Percentiles rank a stretch among this genome's conserved stretches.
These are phyloP conservation scores for Fusarium kyushuense DNA, from an alignment of 2,329 filamentous ascomycete genomes.

Conservation along the genomic window DNA sequence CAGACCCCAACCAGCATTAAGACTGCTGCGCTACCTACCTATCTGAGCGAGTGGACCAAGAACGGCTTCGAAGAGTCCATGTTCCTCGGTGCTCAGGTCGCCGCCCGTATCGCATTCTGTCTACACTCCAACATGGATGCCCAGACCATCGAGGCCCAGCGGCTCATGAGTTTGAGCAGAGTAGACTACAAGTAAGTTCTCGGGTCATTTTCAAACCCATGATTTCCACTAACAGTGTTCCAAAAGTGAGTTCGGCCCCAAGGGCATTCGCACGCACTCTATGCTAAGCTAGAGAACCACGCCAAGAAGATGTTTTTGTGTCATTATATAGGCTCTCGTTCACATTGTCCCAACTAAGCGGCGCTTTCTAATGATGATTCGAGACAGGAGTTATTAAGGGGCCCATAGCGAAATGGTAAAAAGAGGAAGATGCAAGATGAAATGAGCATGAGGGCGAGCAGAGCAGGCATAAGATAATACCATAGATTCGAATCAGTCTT, in stretches of 20 bases:
- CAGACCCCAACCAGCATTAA: conserved; percentile 88
- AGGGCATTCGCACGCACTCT: conserved; percentile 65
- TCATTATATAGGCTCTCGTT: conserved; percentile 30
- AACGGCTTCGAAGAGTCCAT: conserved; percentile 81
- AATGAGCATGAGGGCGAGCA: conserved; percentile 7
- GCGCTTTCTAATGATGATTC: conserved; percentile 29
- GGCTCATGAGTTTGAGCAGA: conserved; percentile 67
- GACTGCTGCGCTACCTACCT: conserved; percentile 80
- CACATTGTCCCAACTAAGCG: conserved; percentile 6
- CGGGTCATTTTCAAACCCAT: not conserved
- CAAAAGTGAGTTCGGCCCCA: conserved; percentile 65
- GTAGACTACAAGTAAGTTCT: conserved; percentile 71
- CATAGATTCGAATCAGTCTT: conserved; percentile 38
- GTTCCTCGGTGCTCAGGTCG: conserved; percentile 90
- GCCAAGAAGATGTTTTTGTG: conserved; percentile 24
- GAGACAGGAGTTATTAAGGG: conserved; percentile 38
- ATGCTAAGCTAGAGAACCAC: conserved; percentile 59
- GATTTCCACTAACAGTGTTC: conserved; percentile 25
- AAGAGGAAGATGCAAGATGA: conserved; percentile 26
- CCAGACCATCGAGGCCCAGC: conserved; percentile 63
- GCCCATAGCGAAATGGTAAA: conserved; percentile 41
- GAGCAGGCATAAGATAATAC: conserved; percentile 38
- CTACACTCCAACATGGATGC: conserved; percentile 68
- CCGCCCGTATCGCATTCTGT: conserved; percentile 72
- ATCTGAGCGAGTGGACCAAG: conserved; percentile 92